Evolutionary conservation across 495 filamentous ascomycete genomes (phyloP).

Genomic region (Margaritispora aquatica): DNA sequence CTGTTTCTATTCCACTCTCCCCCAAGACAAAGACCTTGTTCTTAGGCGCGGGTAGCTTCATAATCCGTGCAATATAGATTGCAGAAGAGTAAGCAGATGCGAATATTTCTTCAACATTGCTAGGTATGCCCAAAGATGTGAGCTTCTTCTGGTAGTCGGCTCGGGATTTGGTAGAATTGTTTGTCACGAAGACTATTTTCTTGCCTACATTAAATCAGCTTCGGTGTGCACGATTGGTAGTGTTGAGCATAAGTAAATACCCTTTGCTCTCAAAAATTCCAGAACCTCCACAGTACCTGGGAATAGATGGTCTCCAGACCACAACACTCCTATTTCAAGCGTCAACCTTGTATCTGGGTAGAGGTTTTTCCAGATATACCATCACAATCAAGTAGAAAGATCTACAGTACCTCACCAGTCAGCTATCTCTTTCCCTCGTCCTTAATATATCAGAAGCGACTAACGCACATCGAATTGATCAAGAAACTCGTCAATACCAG

Average conservation of each 20-base stretch:
- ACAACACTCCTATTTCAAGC: slow-evolving; percentile 71
- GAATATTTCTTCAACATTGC: slow-evolving; percentile 83
- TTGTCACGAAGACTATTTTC: slow-evolving; percentile 92
- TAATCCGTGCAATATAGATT: slow-evolving; percentile 92
- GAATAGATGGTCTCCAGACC: slow-evolving; percentile 89
- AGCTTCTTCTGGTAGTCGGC: slow-evolving; percentile 89
- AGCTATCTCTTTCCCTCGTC: not conserved
- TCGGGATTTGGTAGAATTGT: slow-evolving; percentile 97
- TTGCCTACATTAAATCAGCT: slow-evolving; percentile 55
- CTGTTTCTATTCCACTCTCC: slow-evolving; percentile 85
- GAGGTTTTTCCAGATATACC: slow-evolving; percentile 45
- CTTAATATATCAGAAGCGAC: slow-evolving; percentile 2
- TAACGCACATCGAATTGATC: slow-evolving; percentile 82
- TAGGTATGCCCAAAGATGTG: slow-evolving; percentile 72
- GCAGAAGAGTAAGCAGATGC: slow-evolving; percentile 91
- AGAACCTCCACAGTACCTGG: slow-evolving; percentile 77
- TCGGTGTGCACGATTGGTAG: not conserved
- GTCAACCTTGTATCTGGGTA: not conserved
- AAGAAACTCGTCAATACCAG: slow-evolving; percentile 72
- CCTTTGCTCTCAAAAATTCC: slow-evolving; percentile 73
- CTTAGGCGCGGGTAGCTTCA: slow-evolving; percentile 65
- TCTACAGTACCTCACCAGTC: slow-evolving; percentile 45
- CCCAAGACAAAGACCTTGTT: slow-evolving; percentile 93
- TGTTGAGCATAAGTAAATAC: slow-evolving; percentile 35
- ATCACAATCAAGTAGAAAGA: slow-evolving; percentile 96